Evolutionary conservation across 2,329 filamentous ascomycete genomes (phyloP).

Genomic region (Didymella pomorum): DNA sequence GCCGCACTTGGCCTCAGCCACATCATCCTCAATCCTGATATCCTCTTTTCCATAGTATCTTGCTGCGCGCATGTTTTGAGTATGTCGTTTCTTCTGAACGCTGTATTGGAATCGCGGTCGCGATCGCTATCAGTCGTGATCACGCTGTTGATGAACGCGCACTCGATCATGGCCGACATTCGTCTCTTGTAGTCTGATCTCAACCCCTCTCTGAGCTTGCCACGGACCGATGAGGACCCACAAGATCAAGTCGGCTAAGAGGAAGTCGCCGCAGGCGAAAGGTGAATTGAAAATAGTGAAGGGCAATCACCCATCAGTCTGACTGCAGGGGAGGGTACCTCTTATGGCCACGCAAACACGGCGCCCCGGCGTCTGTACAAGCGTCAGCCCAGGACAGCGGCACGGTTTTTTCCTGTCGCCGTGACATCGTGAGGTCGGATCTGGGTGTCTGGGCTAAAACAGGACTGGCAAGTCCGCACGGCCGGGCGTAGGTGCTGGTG

Average conservation of each 20-base stretch:
- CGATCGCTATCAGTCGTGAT: constrained; percentile 26
- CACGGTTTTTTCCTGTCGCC: constrained; percentile 6
- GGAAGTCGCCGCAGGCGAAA: neutral
- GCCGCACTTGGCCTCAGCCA: constrained; percentile 58
- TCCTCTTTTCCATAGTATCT: constrained; percentile 65
- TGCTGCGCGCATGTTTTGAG: constrained; percentile 60
- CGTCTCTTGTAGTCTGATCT: neutral
- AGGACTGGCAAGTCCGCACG: constrained; percentile 16
- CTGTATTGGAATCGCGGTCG: neutral
- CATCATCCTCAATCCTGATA: constrained; percentile 60
- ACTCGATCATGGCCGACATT: constrained; percentile 41
- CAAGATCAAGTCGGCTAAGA: constrained; percentile 16
- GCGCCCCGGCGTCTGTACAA: neutral
- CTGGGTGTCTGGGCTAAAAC: constrained; percentile 9
- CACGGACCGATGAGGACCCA: constrained; percentile 3
- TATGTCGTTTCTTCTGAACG: neutral
- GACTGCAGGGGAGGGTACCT: neutral
- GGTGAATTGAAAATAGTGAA: no score
- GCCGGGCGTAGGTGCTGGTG: neutral
- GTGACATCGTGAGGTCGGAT: constrained; percentile 18
- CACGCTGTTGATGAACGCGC: constrained; percentile 41
- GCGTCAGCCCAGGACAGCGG: constrained; percentile 8
- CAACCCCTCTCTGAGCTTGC: constrained; percentile 1
- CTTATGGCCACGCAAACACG: constrained; percentile 7
- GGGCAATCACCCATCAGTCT: neutral